A percentile compares a stretch with the other conserved stretches of the same genome.
These are phyloP conservation scores for Exophiala sideris DNA, from an alignment of 2,329 filamentous ascomycete genomes.

Conservation along the genomic window DNA sequence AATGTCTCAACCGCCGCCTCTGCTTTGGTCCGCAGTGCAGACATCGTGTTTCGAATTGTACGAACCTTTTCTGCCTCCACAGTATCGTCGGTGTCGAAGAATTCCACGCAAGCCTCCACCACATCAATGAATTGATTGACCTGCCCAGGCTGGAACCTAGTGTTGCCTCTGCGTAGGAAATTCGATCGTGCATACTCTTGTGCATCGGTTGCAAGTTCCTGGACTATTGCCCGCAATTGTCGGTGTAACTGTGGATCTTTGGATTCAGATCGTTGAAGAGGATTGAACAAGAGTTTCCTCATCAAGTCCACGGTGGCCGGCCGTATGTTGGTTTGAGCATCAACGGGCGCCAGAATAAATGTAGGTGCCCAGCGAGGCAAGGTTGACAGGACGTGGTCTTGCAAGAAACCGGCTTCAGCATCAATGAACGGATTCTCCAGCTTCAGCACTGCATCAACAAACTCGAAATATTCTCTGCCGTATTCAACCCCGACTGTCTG, in stretches of 20 bases:
- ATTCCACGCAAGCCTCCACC: slow-evolving; percentile 20
- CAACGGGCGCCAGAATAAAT: slow-evolving; percentile 51
- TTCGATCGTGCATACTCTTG: slow-evolving; percentile 11
- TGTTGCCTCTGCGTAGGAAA: slow-evolving; percentile 17
- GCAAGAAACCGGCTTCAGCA: slow-evolving; percentile 32
- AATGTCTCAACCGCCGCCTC: slow-evolving; percentile 21
- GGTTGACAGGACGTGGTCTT: slow-evolving; percentile 38
- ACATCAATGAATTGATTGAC: slow-evolving; percentile 21
- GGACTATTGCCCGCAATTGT: slow-evolving; percentile 6
- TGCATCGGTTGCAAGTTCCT: slow-evolving; percentile 17
- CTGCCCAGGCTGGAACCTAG: slow-evolving; percentile 22
- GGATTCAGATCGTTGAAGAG: slow-evolving; percentile 32
- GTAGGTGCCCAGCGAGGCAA: slow-evolving; percentile 51
- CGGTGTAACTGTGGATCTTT: slow-evolving; percentile 14
- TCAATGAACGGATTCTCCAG: slow-evolving; percentile 31
- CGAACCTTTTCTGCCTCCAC: slow-evolving; percentile 18
- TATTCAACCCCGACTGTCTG: slow-evolving; percentile 49
- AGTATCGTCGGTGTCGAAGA: slow-evolving; percentile 19
- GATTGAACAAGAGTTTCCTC: slow-evolving; percentile 41
- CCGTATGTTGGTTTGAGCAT: slow-evolving; percentile 38
- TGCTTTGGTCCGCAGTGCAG: slow-evolving; percentile 16
- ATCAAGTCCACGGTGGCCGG: slow-evolving; percentile 44
- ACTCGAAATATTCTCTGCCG: slow-evolving; percentile 48
- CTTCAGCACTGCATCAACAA: slow-evolving; percentile 54
- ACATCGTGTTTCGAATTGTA: slow-evolving; percentile 13